A percentile compares a stretch with the other conserved stretches of the same genome.
Evolutionary conservation across 176 grass and related monocot species (phyloP).

Genomic region (Zoysia japonica): DNA sequence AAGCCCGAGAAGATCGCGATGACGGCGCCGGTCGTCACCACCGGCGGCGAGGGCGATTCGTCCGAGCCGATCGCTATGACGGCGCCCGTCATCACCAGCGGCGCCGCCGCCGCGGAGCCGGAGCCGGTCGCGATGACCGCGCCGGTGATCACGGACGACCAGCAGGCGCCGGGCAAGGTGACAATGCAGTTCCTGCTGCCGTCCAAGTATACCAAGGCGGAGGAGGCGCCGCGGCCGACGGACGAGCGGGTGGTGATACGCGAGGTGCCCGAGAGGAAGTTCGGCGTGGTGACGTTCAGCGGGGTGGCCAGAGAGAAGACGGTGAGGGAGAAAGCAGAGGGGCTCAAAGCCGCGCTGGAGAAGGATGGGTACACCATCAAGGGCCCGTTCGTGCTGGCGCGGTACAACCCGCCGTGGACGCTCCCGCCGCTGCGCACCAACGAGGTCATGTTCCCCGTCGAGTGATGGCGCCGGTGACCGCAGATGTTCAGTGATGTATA

Average conservation of each 20-base stretch:
- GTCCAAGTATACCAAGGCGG: constrained; percentile 62
- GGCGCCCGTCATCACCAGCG: constrained; percentile 68
- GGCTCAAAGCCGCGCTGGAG: constrained; percentile 71
- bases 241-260: constrained; percentile 48
- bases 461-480: constrained; percentile 29
- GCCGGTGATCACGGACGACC: constrained; percentile 62
- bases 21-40: constrained; percentile 77
- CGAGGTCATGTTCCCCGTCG: constrained; percentile 87
- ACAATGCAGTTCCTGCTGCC: constrained; percentile 93
- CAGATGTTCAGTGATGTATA: background rate
- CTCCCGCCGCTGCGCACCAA: constrained; percentile 91
- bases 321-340: constrained; percentile 55
- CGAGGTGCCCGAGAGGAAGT: no score
- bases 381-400: constrained; percentile 67
- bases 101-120: constrained; percentile 28
- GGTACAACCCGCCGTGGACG: constrained; percentile 92
- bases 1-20: constrained; percentile 85
- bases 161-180: constrained; percentile 29
- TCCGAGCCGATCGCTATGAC: constrained; percentile 76
- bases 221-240: constrained; percentile 74
- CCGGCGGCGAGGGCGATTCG: constrained; percentile 1
- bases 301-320: constrained; percentile 63
- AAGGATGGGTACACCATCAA: constrained; percentile 57
- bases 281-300: constrained; percentile 60
- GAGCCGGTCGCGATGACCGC: constrained; percentile 77